Percentiles rank a stretch among this genome's conserved stretches.
phyloP scores from a whole-genome alignment of 805 yeast genomes.

The Metschnikowia shivogae region DNA sequence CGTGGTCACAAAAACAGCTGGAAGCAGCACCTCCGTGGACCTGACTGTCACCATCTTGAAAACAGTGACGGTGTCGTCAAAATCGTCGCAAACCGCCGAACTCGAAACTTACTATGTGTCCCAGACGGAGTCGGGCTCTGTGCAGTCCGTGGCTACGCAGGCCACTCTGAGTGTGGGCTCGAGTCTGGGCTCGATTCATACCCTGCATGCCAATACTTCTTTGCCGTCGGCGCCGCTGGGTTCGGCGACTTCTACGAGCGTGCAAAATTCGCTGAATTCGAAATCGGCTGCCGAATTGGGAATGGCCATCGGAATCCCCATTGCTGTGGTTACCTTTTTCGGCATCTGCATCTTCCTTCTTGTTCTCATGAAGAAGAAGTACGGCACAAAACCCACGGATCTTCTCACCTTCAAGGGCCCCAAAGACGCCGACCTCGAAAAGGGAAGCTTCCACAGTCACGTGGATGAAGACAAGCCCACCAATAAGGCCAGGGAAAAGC shows the following conservation, averaged over 20 bases:
- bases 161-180: too few relatives aligned
- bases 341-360: constrained; percentile 15
- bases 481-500: not conserved
- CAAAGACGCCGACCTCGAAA: not conserved
- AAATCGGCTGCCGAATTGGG: constrained; percentile 21
- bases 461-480: not conserved
- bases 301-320: constrained; percentile 30
- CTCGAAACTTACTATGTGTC: too few relatives aligned
- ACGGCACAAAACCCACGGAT: constrained; percentile 9
- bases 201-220: too few relatives aligned
- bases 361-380: constrained; percentile 8
- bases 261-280: too few relatives aligned
- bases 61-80: not conserved
- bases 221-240: too few relatives aligned
- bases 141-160: too few relatives aligned
- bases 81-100: not conserved
- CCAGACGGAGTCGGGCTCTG: too few relatives aligned
- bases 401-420: constrained; percentile 6
- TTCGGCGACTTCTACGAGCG: too few relatives aligned
- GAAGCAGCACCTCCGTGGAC: not conserved
- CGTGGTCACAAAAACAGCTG: constrained; percentile 1
- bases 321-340: constrained; percentile 25
- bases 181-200: too few relatives aligned
- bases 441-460: not conserved
- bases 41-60: constrained; percentile 1